Conservation (phyloP, 2,329 filamentous ascomycete genomes). For the Trichoderma sp. region DNA sequence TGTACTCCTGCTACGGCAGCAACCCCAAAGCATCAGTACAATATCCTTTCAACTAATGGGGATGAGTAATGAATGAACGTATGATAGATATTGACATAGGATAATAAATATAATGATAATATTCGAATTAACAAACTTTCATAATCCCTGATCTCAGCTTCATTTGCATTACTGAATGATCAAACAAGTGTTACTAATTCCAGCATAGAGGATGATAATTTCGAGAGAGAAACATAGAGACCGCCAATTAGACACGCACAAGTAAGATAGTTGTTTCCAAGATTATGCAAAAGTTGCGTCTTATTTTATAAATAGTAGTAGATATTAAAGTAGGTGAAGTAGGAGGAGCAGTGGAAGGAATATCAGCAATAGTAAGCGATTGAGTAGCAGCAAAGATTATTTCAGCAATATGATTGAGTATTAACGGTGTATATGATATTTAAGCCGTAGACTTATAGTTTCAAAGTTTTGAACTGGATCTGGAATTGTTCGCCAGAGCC, state of each 20-base stretch:
- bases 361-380: not conserved
- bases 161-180: not conserved
- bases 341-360: too few species aligned
- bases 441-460: too few species aligned
- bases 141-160: not conserved
- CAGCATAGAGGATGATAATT: too few species aligned
- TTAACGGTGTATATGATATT: not conserved
- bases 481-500: not conserved
- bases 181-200: too few species aligned
- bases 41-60: not conserved
- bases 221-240: too few species aligned
- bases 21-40: not conserved
- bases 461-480: too few species aligned
- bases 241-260: too few species aligned
- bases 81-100: not conserved
- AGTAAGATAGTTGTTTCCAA: too few species aligned
- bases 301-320: too few species aligned
- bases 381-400: too few species aligned
- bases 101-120: not conserved
- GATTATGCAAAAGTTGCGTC: not conserved
- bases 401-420: not conserved
- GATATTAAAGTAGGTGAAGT: too few species aligned
- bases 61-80: not conserved
- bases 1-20: slow-evolving; percentile 16
- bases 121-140: not conserved